Percentiles rank a stretch among this genome's conserved stretches.
phyloP scores from a whole-genome alignment of 441 rosid species.

The Pelargonium fulgidum region DNA sequence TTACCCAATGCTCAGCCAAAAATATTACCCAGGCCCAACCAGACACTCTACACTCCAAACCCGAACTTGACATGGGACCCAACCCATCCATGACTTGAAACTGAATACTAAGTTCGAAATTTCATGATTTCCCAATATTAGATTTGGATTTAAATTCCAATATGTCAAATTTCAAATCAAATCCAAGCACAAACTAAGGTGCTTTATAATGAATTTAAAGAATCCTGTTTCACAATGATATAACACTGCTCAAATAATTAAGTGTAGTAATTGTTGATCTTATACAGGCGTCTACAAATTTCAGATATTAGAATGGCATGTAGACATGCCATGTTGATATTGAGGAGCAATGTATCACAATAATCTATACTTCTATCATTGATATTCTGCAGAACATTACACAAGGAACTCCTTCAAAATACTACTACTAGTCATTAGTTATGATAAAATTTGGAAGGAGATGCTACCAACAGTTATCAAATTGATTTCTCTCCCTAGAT shows the following conservation, averaged over 20 bases:
- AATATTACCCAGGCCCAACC: too few relatives aligned
- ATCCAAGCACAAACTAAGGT: neutral
- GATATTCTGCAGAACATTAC: neutral
- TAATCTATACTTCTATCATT: neutral
- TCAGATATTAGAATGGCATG: neutral
- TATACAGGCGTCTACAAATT: neutral
- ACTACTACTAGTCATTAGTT: neutral
- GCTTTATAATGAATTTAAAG: conserved; percentile 11
- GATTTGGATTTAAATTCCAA: too few relatives aligned
- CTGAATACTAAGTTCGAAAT: too few relatives aligned
- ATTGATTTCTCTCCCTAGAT: neutral
- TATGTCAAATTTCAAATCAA: too few relatives aligned
- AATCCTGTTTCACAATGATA: neutral
- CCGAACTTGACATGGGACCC: too few relatives aligned
- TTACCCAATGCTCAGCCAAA: too few relatives aligned
- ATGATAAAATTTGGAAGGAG: neutral
- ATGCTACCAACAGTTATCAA: neutral
- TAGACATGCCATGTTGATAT: neutral
- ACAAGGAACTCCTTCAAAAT: neutral
- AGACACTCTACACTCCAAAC: too few relatives aligned
- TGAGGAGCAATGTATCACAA: neutral
- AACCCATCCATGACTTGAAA: too few relatives aligned
- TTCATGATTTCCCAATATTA: too few relatives aligned
- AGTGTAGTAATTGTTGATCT: neutral
- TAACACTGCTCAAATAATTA: neutral